phyloP scores from a whole-genome alignment of 176 grass and related monocot genomes.

The Alloteropsis semialata region DNA sequence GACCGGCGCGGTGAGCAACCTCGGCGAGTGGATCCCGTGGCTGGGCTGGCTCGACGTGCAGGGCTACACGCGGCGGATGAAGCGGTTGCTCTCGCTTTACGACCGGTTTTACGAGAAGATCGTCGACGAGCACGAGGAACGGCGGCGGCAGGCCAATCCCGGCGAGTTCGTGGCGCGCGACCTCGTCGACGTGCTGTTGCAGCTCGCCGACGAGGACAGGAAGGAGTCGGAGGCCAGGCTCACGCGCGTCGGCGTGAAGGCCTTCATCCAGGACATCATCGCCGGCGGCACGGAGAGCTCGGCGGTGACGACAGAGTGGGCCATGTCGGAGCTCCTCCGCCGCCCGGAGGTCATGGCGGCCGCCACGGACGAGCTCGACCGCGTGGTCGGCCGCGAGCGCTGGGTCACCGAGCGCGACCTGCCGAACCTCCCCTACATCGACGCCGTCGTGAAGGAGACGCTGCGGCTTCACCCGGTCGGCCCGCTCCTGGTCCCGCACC shows the following conservation, averaged over 20 bases:
- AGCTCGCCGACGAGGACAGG: constrained; percentile 23
- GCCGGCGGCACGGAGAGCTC: constrained; percentile 58
- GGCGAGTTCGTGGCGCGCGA: constrained; percentile 4
- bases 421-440: constrained; percentile 50
- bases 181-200: constrained; percentile 55
- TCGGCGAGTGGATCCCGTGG: constrained; percentile 57
- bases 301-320: constrained; percentile 60
- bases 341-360: constrained; percentile 7
- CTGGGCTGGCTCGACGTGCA: constrained; percentile 54
- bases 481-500: constrained; percentile 54
- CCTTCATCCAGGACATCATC: constrained; percentile 50
- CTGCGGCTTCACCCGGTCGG: constrained; percentile 59
- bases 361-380: constrained; percentile 53
- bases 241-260: constrained; percentile 53
- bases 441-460: constrained; percentile 68
- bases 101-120: constrained; percentile 61
- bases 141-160: not conserved
- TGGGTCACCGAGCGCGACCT: constrained; percentile 57
- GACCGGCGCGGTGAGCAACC: constrained; percentile 45
- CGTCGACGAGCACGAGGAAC: constrained; percentile 37
- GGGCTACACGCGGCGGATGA: constrained; percentile 41
- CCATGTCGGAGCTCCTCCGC: constrained; percentile 57
- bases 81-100: constrained; percentile 21
- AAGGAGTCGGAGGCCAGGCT: constrained; percentile 37
- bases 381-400: constrained; percentile 15